Evolutionary conservation across 1,139 yeast species (phyloP), one percentile per base, ranked within the genome.

Genomic region (Nadsonia commutata): DNA sequence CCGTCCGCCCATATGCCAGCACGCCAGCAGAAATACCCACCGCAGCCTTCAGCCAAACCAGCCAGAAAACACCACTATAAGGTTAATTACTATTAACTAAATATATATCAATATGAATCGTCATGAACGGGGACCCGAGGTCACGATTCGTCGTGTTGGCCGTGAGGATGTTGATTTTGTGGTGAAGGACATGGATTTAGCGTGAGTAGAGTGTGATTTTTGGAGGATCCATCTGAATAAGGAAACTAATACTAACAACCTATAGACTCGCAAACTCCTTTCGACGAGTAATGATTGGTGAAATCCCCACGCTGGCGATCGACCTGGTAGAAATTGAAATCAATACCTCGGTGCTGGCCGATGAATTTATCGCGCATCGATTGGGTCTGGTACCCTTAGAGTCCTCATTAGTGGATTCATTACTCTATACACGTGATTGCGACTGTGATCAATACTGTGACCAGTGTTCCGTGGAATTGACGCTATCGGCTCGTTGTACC

Each of bases 371-470:
- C 46, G 78, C 96, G 23, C 99, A 90, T 62, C 70, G 99, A 57
- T 66, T 90, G 49, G 99, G 99, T 38, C 70, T 90, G 44, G 76
- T 93, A 46, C 98, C 99, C 1, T 67, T 90, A 43, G 80, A 80
- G 50, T 80, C 94, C 55, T 76, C 79, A 42, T 90, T 85, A 45
- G 85, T 88, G 41, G 95, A 86, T 46, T 58, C 58, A 27, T 56
- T 63, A 33, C 66, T 63, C 48, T 86, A 85, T 63, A 80, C 94
- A 36, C 74, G 96, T 56, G 98, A 90, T 61, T 90, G 99, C 63
- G 86, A 94, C 38, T 90, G 99, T 68, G 98, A 90, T 60, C 94
- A 88, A 59, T 90, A 90, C 65, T 90, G 99, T 65, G 86, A 85
- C 47, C 80, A 82, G 62, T 90, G 99, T 65, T 80, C 94, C 2